Base-by-base conservation (phyloP, 805 yeast genomes). In the Wickerhamiella parazyma region DNA sequence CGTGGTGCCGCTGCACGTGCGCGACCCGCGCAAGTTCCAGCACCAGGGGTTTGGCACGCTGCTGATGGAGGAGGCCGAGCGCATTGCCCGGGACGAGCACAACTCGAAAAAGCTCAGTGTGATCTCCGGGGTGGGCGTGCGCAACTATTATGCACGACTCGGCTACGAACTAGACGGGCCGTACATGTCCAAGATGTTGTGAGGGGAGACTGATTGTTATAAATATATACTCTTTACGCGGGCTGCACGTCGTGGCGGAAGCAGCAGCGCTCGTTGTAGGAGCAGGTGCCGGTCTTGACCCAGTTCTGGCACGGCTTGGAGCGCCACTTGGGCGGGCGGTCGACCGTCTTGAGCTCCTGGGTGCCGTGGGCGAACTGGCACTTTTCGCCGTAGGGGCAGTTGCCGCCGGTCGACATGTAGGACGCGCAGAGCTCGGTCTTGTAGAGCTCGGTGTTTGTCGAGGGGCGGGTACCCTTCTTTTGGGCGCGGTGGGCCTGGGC, bases 11-110 rank as follows among this genome's bases (percentile, higher is more conserved):
- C 65, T 91, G 46, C 98, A 91, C 61, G 81, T 93, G 3, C 73
- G 97, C 52, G 98, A 91, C 63, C 98, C 98, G 37, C 73, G 95
- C 57, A 91, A 91, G 63, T 91, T 91, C 69, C 98, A 91, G 66
- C 98, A 91, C 67, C 98, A 91, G 69, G 98, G 98, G 17, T 91
- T 89, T 60, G 98, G 98, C 50, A 89, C 98, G 5, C 69, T 91
- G 55, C 65, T 91, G 41, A 91, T 91, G 98, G 97, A 91, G 63
- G 98, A 91, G 63, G 98, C 98, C 3, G 97, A 85, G 55, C 73
- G 95, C 51, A 91, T 91, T 48, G 91, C 98, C 1, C 72, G 77
- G 41, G 95, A 86, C 55, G 98, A 91, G 60, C 98, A 91, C 60
- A 94, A 95, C 0, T 80, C 94, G 4, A 68, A 71, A 42, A 91